Conservation (phyloP, 2,329 filamentous ascomycete genomes). For the Penicillium aurantiogriseum region DNA sequence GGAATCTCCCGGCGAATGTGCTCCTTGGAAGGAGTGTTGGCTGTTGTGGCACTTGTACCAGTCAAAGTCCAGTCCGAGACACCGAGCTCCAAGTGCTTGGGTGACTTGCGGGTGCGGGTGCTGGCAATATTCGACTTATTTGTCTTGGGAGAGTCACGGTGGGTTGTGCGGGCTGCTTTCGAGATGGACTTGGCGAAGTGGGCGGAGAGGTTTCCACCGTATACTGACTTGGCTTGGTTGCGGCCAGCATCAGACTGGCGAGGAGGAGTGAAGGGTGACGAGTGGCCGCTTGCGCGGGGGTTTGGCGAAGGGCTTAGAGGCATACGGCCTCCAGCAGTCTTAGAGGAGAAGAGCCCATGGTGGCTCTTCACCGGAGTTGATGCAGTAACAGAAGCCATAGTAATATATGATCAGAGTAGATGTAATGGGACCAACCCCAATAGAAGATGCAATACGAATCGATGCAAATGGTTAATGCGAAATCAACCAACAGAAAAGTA, state of each 20-base stretch:
- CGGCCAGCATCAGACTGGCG: conserved; percentile 59
- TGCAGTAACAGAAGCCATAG: conserved; percentile 79
- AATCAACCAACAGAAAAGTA: conserved; percentile 22
- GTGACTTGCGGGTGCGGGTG: conserved; percentile 62
- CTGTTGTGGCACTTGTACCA: conserved; percentile 65
- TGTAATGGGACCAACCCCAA: conserved; percentile 24
- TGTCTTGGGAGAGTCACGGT: conserved; percentile 89
- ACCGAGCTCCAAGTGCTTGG: conserved; percentile 83
- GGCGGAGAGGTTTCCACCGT: conserved; percentile 73
- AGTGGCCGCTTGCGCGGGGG: conserved; percentile 58
- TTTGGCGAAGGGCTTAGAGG: conserved; percentile 85
- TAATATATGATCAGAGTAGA: conserved; percentile 30
- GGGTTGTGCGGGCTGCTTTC: conserved; percentile 50
- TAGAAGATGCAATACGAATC: conserved; percentile 25
- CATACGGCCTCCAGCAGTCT: conserved; percentile 91
- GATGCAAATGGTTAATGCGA: conserved; percentile 32
- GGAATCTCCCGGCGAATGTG: conserved; percentile 55
- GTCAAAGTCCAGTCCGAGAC: conserved; percentile 90
- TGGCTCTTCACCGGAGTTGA: conserved; percentile 95
- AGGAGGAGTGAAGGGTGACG: conserved; percentile 74
- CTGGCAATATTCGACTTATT: conserved; percentile 90
- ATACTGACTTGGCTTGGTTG: conserved; percentile 66
- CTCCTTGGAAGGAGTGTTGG: conserved; percentile 62
- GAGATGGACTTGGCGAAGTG: conserved; percentile 68
- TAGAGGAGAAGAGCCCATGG: conserved; percentile 84